These are phyloP conservation scores for Castanospermum australe DNA, from an alignment of 306 rosid genomes.

Conservation along the genomic window DNA sequence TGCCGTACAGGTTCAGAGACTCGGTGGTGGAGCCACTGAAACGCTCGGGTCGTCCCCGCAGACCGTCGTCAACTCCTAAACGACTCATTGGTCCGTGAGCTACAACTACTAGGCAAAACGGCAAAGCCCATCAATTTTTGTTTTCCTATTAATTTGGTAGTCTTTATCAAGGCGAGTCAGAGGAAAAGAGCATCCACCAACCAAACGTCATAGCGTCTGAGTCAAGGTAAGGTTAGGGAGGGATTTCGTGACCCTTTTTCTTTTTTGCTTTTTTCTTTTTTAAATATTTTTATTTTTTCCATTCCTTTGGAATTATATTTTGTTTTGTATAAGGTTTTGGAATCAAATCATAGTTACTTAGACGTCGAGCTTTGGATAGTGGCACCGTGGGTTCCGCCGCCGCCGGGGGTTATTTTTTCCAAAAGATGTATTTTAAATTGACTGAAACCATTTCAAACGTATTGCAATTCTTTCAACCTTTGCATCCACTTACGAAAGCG, in stretches of 20 bases:
- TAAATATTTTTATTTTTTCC: not conserved
- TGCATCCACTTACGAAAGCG: no score
- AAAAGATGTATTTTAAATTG: no score
- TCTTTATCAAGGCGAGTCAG: not conserved
- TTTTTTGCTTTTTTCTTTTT: not conserved
- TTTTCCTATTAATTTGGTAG: no score
- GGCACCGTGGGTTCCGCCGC: no score
- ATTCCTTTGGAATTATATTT: no score
- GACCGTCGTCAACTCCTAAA: conserved; percentile 34
- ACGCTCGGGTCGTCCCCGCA: conserved; percentile 21
- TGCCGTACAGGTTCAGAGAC: conserved; percentile 51
- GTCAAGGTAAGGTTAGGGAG: not conserved
- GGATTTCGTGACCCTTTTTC: not conserved
- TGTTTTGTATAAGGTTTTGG: not conserved
- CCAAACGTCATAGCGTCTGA: not conserved
- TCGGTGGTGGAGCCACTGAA: conserved; percentile 53
- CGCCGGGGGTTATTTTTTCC: no score
- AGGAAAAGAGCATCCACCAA: not conserved
- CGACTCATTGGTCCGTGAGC: conserved; percentile 1
- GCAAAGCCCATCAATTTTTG: not conserved
- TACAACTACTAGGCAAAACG: not conserved
- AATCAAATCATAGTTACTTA: not conserved
- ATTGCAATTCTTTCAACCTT: no score
- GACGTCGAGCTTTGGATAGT: no score
- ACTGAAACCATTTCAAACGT: no score